phyloP scores from a whole-genome alignment of 164 flowering plant species.

The Aristolochia contorta region DNA sequence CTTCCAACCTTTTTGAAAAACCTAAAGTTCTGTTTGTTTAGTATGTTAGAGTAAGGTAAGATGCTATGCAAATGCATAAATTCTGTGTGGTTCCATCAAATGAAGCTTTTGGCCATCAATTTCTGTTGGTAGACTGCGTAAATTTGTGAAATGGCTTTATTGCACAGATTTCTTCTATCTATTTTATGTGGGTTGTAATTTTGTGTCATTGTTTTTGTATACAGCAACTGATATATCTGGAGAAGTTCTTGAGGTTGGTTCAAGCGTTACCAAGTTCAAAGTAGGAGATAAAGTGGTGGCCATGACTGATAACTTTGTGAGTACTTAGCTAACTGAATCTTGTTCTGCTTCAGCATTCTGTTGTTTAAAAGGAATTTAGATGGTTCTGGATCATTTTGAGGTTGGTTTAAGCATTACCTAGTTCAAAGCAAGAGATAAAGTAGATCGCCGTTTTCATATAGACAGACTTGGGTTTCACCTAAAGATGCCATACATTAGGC shows the following conservation, averaged over 20 bases:
- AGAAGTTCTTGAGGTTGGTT: constrained; percentile 8
- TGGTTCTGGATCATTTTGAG: constrained; percentile 24
- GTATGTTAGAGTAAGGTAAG: not conserved
- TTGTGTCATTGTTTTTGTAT: not conserved
- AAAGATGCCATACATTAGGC: no score
- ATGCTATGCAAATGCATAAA: no score
- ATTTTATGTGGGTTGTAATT: not conserved
- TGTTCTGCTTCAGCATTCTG: not conserved
- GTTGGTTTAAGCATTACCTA: constrained; percentile 23
- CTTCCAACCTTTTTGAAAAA: not conserved
- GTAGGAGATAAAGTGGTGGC: constrained; percentile 10
- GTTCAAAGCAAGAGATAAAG: constrained; percentile 1
- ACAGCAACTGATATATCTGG: constrained; percentile 7
- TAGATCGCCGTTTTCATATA: no score
- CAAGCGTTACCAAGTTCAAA: constrained; percentile 5
- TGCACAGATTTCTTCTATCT: not conserved
- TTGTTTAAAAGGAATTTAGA: not conserved
- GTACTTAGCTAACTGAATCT: not conserved
- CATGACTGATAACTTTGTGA: not conserved
- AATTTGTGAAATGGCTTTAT: no score
- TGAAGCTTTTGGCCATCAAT: no score
- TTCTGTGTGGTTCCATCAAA: no score
- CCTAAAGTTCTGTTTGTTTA: not conserved
- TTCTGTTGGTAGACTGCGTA: no score
- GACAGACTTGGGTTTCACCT: no score